Base-by-base conservation (phyloP, 2,329 filamentous ascomycete genomes). In the Neonectria neomacrospora region DNA sequence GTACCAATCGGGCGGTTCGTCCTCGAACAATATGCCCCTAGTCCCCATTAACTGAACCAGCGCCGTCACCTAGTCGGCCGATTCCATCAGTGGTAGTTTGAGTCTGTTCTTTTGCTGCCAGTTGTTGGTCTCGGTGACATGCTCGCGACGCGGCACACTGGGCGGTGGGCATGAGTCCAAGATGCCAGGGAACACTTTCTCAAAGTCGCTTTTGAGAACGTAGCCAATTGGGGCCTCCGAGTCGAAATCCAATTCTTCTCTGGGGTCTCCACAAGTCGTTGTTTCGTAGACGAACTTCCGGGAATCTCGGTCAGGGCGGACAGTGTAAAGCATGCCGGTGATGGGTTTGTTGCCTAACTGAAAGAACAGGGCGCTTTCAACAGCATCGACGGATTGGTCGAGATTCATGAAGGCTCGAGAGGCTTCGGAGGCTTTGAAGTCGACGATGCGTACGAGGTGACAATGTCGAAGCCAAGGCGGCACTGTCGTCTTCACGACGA, bases 1-100 rank as follows among this genome's bases (percentile, higher is more conserved):
- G 54, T 71, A 70, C 70, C 70, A 72, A 26, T 70, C 70, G 3
- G 48, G 23, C 1, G 70, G 67, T 14, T 66, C 65, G 12, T 67
- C 53, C 18, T 70, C 68, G 14, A 70, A 63, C 56, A 72, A 41
- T 8, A 71, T 37, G 3, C 47, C 41, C 42, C 30, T 48, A 16
- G 42, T 61, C 44, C 61, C 60, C 55, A 72, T 54, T 20, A 34
- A 45, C 44, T 64, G 56, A 53, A 70, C 50, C 48, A 72, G 47
- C 32, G 58, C 51, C 48, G 65, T 63, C 51, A 57, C 70, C 70
- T 66, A 72, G 28, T 65, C 70, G 39, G 62, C 59, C 32, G 70
- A 70, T 50, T 68, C 50, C 48, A 23, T 53, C 39, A 14, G 50
- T 44, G 44, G n/a, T 16, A 16, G 16, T 16, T 30, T n/a, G 22